Percentiles rank a stretch among this genome's conserved stretches.
Conservation (phyloP, 2,329 filamentous ascomycete genomes). For the Cadophora luteo-olivacea region DNA sequence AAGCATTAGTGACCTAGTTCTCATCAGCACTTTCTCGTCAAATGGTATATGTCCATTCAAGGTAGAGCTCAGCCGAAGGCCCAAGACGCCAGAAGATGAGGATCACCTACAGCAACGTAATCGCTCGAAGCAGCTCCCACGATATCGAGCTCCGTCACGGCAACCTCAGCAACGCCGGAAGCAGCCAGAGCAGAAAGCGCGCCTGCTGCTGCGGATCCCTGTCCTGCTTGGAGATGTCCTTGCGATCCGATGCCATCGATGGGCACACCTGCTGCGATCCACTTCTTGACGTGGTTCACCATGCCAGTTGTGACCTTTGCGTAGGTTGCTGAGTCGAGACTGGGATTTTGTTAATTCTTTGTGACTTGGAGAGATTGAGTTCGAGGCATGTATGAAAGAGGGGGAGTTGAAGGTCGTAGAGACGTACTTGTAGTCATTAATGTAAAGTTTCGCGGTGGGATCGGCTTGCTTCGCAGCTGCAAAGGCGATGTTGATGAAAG, state of each 20-base stretch:
- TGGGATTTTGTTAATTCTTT: neutral
- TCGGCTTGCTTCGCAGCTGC: conserved; percentile 70
- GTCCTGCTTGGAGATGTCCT: conserved; percentile 30
- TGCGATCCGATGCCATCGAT: conserved; percentile 66
- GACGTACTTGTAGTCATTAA: conserved; percentile 70
- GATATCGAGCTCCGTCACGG: conserved; percentile 74
- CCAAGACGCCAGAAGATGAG: neutral
- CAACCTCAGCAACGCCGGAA: conserved; percentile 57
- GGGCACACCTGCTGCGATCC: conserved; percentile 65
- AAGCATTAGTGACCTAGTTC: conserved; percentile 40
- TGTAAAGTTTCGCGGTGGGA: conserved; percentile 72
- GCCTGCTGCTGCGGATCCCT: conserved; percentile 25
- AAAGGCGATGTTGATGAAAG: conserved; percentile 74
- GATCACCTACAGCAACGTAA: conserved; percentile 32
- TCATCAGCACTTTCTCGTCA: conserved; percentile 16
- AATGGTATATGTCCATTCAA: conserved; percentile 25
- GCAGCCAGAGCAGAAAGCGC: conserved; percentile 58
- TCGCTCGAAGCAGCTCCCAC: conserved; percentile 54
- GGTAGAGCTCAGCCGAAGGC: neutral
- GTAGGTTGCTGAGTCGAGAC: conserved; percentile 50
- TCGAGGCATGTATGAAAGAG: neutral
- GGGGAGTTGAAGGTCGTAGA: neutral
- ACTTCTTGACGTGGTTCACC: conserved; percentile 65
- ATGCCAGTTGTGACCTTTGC: conserved; percentile 62
- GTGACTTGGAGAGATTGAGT: neutral